Base-by-base conservation (phyloP, 2,329 filamentous ascomycete genomes). In the Acephala macrosclerotiorum region DNA sequence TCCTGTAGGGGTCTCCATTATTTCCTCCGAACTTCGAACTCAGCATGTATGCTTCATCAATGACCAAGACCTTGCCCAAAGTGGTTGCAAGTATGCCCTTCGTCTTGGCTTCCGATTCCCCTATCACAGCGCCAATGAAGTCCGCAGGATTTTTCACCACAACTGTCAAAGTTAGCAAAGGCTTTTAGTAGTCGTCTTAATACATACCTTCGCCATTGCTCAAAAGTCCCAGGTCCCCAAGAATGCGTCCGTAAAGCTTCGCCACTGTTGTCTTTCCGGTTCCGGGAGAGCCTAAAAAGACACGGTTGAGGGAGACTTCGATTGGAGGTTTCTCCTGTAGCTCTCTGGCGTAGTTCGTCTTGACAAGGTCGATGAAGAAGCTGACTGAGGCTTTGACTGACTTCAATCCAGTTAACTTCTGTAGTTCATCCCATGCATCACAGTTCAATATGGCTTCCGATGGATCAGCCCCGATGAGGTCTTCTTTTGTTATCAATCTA, bases 211-310 rank as follows among this genome's bases (percentile, higher is more conserved):
- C 84, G 0, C 84, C 83, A 49, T 80, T 84, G 0, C 80, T 83
- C 0, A 88, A 75, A 11, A 86, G 67, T 0, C 85, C 85, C 61
- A 88, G 76, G 66, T 88, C 86, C 0, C 84, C 88, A 0, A 94
- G 80, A 1, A 94, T 88, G 56, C 83, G 78, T 0, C 89, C 91
- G 68, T 93, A 94, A 0, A 93, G 77, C 73, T 91, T 92, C 0
- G 90, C 91, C 0, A 94, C 87, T 0, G 89, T 88, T 0, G 91
- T 93, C 72, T 94, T 94, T 0, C 91, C 91, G 0, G 91, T 94
- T 0, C 91, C 91, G 0, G 91, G 91, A 1, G 83, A 84, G 0
- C 91, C 91, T 0, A 93, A 72, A 63, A 94, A 92, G 1, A 92
- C 85, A 8, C 83, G 81, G 74, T 93, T 93, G 0, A 93, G 80